A percentile compares a stretch with the other conserved stretches of the same genome.
These are phyloP conservation scores for Massarina eburnea DNA, from an alignment of 2,329 filamentous ascomycete genomes.

Conservation along the genomic window DNA sequence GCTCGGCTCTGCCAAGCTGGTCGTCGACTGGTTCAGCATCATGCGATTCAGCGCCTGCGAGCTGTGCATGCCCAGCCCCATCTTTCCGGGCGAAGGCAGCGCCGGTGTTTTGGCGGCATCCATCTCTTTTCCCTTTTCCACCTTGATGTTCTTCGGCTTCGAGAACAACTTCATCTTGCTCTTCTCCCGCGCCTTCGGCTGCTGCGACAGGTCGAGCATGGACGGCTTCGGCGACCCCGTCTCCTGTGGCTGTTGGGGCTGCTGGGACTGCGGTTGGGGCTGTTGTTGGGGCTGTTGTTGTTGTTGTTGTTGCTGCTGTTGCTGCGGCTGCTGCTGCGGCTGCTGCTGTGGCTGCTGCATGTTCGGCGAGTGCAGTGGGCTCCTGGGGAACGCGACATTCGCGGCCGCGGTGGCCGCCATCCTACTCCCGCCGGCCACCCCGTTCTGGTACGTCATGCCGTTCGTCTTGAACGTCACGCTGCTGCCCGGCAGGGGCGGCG, in stretches of 20 bases:
- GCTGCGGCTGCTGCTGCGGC: too few species aligned
- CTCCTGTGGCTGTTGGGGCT: conserved; percentile 49
- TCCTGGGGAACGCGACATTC: conserved; percentile 72
- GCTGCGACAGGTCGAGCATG: conserved; percentile 48
- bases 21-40: conserved; percentile 68
- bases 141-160: conserved; percentile 72
- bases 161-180: conserved; percentile 82
- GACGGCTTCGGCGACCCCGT: conserved; percentile 38
- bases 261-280: conserved; percentile 62
- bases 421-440: conserved; percentile 60
- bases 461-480: conserved; percentile 45
- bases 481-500: conserved; percentile 56
- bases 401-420: conserved; percentile 71
- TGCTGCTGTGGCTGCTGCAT: conserved; percentile 48
- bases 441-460: conserved; percentile 59
- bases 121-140: conserved; percentile 65
- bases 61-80: conserved; percentile 66
- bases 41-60: conserved; percentile 64
- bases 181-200: conserved; percentile 66
- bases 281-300: conserved; percentile 50
- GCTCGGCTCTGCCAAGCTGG: conserved; percentile 64
- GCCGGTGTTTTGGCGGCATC: conserved; percentile 61
- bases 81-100: conserved; percentile 65
- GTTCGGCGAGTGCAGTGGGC: conserved; percentile 51
- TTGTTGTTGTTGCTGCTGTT: conserved; percentile 66